Evolutionary conservation across 495 filamentous ascomycete species (phyloP).

Genomic region (Hypoxylon fragiforme): DNA sequence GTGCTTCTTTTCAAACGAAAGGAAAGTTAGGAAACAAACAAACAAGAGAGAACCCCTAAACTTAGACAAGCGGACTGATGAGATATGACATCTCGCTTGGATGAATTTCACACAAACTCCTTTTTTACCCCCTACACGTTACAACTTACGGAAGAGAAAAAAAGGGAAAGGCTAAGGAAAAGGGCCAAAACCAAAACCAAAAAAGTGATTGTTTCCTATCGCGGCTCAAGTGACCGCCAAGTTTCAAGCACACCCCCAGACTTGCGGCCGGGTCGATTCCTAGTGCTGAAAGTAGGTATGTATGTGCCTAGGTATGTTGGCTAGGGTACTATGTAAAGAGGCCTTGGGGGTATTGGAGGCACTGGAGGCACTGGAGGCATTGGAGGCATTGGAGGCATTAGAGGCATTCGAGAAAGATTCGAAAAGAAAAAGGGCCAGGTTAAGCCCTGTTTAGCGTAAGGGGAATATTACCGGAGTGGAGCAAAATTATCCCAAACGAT

Average conservation of each 20-base stretch:
- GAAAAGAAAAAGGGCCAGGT: slow-evolving; percentile 33
- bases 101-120: slow-evolving; percentile 13
- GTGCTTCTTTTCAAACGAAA: slow-evolving; percentile 21
- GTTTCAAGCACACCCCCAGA: slow-evolving; percentile 35
- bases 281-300: slow-evolving; percentile 31
- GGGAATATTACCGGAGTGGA: slow-evolving; percentile 42
- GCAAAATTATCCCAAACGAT: slow-evolving; percentile 30
- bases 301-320: too few relatives aligned
- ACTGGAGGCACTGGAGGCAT: too few relatives aligned
- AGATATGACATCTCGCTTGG: slow-evolving; percentile 30
- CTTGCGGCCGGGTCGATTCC: slow-evolving; percentile 35
- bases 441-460: slow-evolving; percentile 37
- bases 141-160: slow-evolving; percentile 15
- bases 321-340: too few relatives aligned
- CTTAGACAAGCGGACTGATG: slow-evolving; percentile 23
- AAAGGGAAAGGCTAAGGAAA: slow-evolving; percentile 6
- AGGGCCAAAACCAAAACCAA: background rate
- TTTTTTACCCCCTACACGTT: too few relatives aligned
- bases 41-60: too few relatives aligned
- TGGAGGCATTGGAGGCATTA: too few relatives aligned
- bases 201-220: slow-evolving; percentile 21
- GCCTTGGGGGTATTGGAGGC: too few relatives aligned
- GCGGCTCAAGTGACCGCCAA: slow-evolving; percentile 33
- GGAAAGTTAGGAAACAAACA: too few relatives aligned
- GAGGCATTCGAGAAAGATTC: slow-evolving; percentile 42